These are phyloP conservation scores for Gelatoporia subvermispora DNA, from an alignment of 768 basidiomycete genomes.

Conservation along the genomic window DNA sequence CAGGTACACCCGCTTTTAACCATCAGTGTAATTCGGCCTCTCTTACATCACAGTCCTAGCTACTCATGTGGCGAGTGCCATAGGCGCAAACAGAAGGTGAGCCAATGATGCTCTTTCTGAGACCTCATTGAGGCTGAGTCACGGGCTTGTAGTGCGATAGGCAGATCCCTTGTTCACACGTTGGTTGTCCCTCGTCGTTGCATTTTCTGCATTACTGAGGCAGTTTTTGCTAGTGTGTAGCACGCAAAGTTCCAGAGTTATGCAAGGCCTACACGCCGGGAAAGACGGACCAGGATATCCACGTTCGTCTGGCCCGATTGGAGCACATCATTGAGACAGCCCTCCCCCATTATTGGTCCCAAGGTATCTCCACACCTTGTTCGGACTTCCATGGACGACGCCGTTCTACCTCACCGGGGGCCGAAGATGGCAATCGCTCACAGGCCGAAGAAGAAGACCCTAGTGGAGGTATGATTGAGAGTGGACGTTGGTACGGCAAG, in stretches of 20 bases:
- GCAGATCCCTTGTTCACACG: constrained; percentile 82
- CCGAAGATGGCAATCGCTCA: constrained; percentile 67
- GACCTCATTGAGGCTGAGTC: constrained; percentile 9
- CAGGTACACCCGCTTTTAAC: constrained; percentile 42
- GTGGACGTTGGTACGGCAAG: constrained; percentile 82
- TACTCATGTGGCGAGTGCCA: constrained; percentile 88
- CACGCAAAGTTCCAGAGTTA: constrained; percentile 82
- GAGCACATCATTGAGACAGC: constrained; percentile 81
- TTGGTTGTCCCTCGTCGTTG: constrained; percentile 25
- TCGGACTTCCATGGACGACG: constrained; percentile 24
- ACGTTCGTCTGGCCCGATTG: constrained; percentile 64
- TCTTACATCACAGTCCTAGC: constrained; percentile 30
- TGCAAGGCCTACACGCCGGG: constrained; percentile 89
- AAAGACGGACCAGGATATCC: constrained; percentile 79
- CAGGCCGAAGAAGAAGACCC: constrained; percentile 75
- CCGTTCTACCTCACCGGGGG: constrained; percentile 44
- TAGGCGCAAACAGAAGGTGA: constrained; percentile 81
- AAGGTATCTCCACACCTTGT: constrained; percentile 29
- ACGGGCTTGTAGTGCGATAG: constrained; percentile 63
- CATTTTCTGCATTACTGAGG: background rate
- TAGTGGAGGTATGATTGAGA: constrained; percentile 71
- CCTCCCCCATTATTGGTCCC: constrained; percentile 65
- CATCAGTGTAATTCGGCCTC: background rate
- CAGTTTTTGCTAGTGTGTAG: constrained; percentile 53
- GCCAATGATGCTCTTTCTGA: background rate